A percentile compares a stretch with the other conserved stretches of the same genome.
Conservation (phyloP, 2,329 filamentous ascomycete species). For the Aspergillus puulaauensis region DNA sequence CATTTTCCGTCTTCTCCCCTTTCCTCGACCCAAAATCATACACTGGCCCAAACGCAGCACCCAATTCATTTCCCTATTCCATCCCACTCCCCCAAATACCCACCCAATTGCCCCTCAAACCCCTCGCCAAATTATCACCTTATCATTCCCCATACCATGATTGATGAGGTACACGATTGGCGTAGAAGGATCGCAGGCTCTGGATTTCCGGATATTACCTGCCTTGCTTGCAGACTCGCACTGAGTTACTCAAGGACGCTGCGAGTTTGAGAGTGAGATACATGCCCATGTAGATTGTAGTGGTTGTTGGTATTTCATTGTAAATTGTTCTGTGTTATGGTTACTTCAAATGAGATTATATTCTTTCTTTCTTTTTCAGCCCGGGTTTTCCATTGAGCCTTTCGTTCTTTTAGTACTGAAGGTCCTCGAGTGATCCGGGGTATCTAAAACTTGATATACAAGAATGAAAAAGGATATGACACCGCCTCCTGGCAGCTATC, state of each 20-base stretch:
- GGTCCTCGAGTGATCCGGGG: too few species aligned
- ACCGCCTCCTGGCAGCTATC: too few species aligned
- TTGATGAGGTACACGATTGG: constrained; percentile 94
- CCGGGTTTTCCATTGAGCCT: too few species aligned
- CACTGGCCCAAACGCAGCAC: constrained; percentile 1
- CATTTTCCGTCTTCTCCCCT: neutral
- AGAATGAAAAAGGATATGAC: too few species aligned
- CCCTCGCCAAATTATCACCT: constrained; percentile 81
- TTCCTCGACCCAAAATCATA: neutral
- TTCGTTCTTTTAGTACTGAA: too few species aligned
- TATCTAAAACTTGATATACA: too few species aligned
- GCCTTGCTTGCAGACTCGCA: constrained; percentile 45
- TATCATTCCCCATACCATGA: constrained; percentile 54
- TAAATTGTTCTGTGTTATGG: neutral
- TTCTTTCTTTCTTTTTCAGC: neutral
- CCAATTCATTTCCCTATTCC: neutral
- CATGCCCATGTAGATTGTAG: constrained; percentile 21
- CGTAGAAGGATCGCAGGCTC: constrained; percentile 63
- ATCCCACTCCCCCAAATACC: neutral
- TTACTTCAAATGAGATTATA: neutral
- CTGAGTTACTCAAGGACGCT: constrained; percentile 33
- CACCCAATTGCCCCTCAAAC: neutral
- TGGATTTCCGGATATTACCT: constrained; percentile 21
- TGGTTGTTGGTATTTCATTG: neutral
- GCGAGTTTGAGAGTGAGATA: constrained; percentile 45